Percentiles rank a stretch among this genome's conserved stretches.
Conservation (phyloP, 306 rosid species). For the Rosa rugosa region DNA sequence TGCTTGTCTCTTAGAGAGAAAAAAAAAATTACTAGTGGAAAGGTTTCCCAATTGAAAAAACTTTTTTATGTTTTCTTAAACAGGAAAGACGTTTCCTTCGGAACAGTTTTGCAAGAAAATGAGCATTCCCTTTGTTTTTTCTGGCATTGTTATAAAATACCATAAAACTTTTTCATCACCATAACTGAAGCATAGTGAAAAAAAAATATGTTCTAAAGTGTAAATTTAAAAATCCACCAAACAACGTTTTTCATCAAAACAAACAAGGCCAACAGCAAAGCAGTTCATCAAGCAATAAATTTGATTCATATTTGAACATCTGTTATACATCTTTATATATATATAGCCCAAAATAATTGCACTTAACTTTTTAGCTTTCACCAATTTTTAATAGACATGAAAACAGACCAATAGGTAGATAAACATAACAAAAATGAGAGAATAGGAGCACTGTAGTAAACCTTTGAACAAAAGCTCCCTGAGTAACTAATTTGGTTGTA, state of each 20-base stretch:
- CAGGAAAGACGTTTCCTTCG: background rate
- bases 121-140: background rate
- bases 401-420: background rate
- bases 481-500: background rate
- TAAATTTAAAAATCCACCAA: background rate
- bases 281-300: background rate
- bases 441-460: background rate
- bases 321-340: background rate
- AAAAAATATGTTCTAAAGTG: background rate
- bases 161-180: background rate
- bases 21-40: no score
- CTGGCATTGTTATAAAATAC: background rate
- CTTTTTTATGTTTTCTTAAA: background rate
- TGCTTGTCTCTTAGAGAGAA: no score
- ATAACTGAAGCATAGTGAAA: background rate
- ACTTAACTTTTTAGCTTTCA: background rate
- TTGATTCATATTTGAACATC: background rate
- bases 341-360: background rate
- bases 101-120: background rate
- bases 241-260: background rate
- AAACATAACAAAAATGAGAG: background rate
- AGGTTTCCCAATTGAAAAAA: no score
- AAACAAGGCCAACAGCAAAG: background rate
- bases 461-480: background rate
- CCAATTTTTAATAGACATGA: background rate